These are phyloP conservation scores for Mycosphaerella arachidis DNA, from an alignment of 2,329 filamentous ascomycete genomes.

Conservation along the genomic window DNA sequence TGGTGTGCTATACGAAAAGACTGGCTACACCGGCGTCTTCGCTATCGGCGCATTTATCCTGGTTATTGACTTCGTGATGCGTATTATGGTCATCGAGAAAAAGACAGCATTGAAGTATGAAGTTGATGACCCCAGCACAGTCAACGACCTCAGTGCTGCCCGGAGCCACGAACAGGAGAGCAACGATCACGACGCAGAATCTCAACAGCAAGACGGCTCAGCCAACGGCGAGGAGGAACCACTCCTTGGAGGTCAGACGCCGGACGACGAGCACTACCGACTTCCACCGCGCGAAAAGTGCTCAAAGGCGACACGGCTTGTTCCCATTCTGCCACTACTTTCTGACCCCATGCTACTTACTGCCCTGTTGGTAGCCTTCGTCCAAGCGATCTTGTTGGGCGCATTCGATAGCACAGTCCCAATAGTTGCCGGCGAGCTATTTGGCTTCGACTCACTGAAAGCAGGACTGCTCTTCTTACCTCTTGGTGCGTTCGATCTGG, in stretches of 20 bases:
- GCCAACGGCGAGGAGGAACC: constrained; percentile 35
- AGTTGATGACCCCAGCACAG: constrained; percentile 24
- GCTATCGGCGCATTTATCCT: constrained; percentile 53
- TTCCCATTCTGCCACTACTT: constrained; percentile 48
- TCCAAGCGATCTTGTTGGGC: constrained; percentile 42
- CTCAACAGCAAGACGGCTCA: constrained; percentile 9
- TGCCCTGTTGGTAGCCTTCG: constrained; percentile 39
- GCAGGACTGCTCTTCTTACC: constrained; percentile 46
- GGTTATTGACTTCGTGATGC: constrained; percentile 56
- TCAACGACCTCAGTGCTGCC: constrained; percentile 17
- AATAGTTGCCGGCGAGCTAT: constrained; percentile 40
- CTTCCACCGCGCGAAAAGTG: constrained; percentile 38
- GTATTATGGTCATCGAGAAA: constrained; percentile 60
- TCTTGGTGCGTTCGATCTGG: constrained; percentile 41
- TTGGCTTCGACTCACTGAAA: constrained; percentile 42
- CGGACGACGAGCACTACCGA: constrained; percentile 40
- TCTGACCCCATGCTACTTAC: constrained; percentile 39
- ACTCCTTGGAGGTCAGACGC: constrained; percentile 32
- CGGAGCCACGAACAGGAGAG: constrained; percentile 14
- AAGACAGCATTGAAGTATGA: constrained; percentile 50
- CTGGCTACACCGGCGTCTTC: constrained; percentile 57
- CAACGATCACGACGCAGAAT: constrained; percentile 19
- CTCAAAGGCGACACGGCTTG: constrained; percentile 27
- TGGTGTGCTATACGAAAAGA: constrained; percentile 56
- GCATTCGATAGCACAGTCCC: constrained; percentile 49